Evolutionary conservation across 768 basidiomycete species (phyloP).

Genomic region (Leccinum truebloodii): DNA sequence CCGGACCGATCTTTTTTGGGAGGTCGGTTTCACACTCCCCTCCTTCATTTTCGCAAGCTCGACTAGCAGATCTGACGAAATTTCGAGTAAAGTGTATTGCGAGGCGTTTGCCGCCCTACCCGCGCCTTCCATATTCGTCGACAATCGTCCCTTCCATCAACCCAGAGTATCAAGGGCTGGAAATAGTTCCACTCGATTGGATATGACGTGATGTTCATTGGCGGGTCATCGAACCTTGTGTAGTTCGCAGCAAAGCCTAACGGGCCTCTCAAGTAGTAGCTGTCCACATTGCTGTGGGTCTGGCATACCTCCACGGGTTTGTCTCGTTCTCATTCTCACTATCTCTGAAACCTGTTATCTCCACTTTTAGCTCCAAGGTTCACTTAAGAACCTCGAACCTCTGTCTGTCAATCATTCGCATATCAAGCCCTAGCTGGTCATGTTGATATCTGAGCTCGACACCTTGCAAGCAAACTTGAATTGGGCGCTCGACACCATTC

Average conservation of each 20-base stretch:
- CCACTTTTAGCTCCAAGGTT: not conserved
- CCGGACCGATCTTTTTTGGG: too few relatives aligned
- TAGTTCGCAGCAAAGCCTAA: too few relatives aligned
- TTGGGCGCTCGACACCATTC: not conserved
- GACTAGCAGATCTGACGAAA: not conserved
- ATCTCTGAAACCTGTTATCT: not conserved
- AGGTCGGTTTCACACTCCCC: too few relatives aligned
- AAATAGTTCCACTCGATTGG: too few relatives aligned
- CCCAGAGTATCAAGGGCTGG: too few relatives aligned
- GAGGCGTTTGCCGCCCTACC: not conserved
- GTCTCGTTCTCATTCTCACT: not conserved
- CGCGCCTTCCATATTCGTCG: not conserved
- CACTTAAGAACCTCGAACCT: not conserved
- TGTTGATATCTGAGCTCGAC: not conserved
- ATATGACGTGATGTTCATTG: too few relatives aligned
- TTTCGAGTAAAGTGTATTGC: not conserved
- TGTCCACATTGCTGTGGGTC: not conserved
- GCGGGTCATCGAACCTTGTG: too few relatives aligned
- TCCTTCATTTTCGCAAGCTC: not conserved
- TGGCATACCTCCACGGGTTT: not conserved
- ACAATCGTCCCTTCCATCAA: not conserved
- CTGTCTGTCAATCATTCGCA: not conserved
- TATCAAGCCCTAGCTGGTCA: not conserved
- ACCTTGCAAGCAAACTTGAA: constrained; percentile 1
- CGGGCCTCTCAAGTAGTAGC: not conserved